Base-by-base conservation (phyloP, 208 protist species). In the Acanthamoeba triangularis region DNA sequence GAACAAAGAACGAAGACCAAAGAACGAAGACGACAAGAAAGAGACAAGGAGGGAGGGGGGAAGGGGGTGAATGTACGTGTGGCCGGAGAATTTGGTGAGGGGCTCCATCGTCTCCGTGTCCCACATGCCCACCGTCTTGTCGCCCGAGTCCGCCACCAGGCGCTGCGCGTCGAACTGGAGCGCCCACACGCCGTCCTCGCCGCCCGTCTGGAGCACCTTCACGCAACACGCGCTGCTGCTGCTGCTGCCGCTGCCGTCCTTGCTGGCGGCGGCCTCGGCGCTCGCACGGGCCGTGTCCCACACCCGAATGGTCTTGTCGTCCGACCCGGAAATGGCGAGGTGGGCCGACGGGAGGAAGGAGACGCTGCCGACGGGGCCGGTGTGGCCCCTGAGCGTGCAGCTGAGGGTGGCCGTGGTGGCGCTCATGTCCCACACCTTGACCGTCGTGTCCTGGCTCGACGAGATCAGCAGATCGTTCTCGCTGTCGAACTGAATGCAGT, bases 251-350 rank as follows among this genome's bases (percentile, higher is more conserved):
- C 37, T 3, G 37, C 37, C 37, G 44, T 47, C 44, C 44, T 47
- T 47, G 44, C 44, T 47, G 44, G 44, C 44, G 44, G 44, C 7
- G 44, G 56, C 49, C 80, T 90, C 33, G 30, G 80, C 25, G 10
- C 33, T 41, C 6, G 28, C 80, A 10, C 59, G 56, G n/a, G 30
- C 30, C 28, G 30, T 65, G 80, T 90, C 33, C 80, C 80, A 90
- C n/a, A 90, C 72, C 16, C 72, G 44, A 63, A 90, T 90, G 80
- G 49, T 90, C 52, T 90, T 90, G 52, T 90, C 80, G 47, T 90
- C 80, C 28, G 80, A 90, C 28, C 80, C 80, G 35, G 80, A 90
- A n/a, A 90, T 63, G 80, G 80, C 80, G 30, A 90, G 44, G n/a
- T 90, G 23, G 25, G 49, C 80, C 44, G 44, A 63, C 18, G 52